Base-by-base conservation (phyloP, 352 stramenopile genomes). In the Globisporangium cystogenes region DNA sequence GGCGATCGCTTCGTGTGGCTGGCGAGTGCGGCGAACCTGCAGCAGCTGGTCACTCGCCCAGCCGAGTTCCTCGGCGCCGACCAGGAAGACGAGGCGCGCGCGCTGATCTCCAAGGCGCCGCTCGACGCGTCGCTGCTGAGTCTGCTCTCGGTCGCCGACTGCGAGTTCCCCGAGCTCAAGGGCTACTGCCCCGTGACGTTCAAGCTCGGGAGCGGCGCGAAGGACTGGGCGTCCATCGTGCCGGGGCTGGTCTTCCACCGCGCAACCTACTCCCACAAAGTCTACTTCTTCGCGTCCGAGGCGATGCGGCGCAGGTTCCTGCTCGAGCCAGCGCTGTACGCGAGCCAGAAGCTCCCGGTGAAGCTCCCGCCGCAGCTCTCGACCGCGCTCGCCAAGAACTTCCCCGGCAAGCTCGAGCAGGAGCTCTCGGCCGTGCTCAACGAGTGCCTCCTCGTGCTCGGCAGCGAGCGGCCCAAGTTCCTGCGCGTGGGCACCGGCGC, bases 121-220 rank as follows among this genome's bases (percentile, higher is more conserved):
- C 61, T 88, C 15, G 76, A 82, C 24, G 65, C 76, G 21, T 90
- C 80, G n/a, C 46, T 88, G 14, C 15, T 88, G 35, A 87, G 76
- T 36, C 62, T 90, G 18, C 55, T 90, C 2, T 71, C 66, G 0
- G 77, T 87, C 7, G 48, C 68, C 10, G 78, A 88, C 46, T 88
- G 75, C 31, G 72, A 86, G 45, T 86, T 87, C 31, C 77, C 77
- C 0, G 80, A 90, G 51, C 57, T 88, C 44, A 85, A 83, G 62
- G 80, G 77, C 7, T 90, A 89, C 52, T 90, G 77, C 49, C 76
- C 80, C 7, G 80, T 90, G 23, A 88, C 75, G 3, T 88, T 87
- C 47, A 57, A 72, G 20, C 50, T 60, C 10, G 70, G 68, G 29
- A 52, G 43, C 1, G 62, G 57, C 15, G 57, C 70, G 7, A 70